Percentiles rank a stretch among this genome's conserved stretches.
These are phyloP conservation scores for Globisporangium emineosum DNA, from an alignment of 352 stramenopile species.

Conservation along the genomic window DNA sequence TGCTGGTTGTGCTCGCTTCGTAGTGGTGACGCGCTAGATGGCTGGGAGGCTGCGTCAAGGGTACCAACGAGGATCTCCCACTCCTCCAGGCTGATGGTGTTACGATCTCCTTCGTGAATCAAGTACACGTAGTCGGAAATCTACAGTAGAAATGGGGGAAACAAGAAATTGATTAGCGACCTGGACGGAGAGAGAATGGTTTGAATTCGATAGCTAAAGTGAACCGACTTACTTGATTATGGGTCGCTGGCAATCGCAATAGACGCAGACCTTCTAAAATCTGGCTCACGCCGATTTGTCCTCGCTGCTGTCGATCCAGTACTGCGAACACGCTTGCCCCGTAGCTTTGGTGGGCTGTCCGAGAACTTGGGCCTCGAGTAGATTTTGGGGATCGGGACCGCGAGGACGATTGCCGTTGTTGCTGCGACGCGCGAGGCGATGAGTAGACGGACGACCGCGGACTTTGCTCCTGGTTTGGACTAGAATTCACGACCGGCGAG, in stretches of 20 bases:
- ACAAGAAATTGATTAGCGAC: background rate
- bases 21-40: slow-evolving; percentile 6
- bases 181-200: background rate
- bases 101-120: slow-evolving; percentile 56
- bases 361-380: slow-evolving; percentile 13
- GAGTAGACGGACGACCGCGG: slow-evolving; percentile 3
- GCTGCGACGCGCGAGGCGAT: slow-evolving; percentile 11
- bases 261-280: slow-evolving; percentile 55
- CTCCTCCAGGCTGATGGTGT: slow-evolving; percentile 57
- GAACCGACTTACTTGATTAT: slow-evolving; percentile 47
- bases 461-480: slow-evolving; percentile 19
- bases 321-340: slow-evolving; percentile 46
- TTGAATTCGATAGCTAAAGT: background rate
- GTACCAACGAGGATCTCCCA: slow-evolving; percentile 68
- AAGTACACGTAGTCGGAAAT: slow-evolving; percentile 74
- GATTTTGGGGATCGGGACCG: slow-evolving; percentile 23
- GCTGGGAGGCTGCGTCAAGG: slow-evolving; percentile 55
- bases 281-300: slow-evolving; percentile 49
- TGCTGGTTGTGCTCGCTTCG: background rate
- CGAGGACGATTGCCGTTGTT: slow-evolving; percentile 12
- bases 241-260: slow-evolving; percentile 48
- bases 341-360: slow-evolving; percentile 25
- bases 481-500: slow-evolving; percentile 2
- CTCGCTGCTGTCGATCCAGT: slow-evolving; percentile 41
- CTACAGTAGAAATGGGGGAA: slow-evolving; percentile 23